Conservation (phyloP, 352 stramenopile genomes). For the Halophytophthora batemanensis region DNA sequence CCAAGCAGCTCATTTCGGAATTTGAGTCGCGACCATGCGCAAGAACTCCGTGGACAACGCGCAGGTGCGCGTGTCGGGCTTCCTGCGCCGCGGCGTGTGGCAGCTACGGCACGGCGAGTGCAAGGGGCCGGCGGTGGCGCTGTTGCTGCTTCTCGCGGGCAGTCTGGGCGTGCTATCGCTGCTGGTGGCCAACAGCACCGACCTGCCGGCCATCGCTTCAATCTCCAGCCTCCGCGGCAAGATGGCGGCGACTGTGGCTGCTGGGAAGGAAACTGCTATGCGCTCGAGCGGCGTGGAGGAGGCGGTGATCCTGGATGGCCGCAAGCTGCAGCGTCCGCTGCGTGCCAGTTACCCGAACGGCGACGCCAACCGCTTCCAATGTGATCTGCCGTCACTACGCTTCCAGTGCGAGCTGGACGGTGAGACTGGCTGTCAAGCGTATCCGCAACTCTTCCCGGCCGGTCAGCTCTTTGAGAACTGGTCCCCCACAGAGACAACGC, state of each 20-base stretch:
- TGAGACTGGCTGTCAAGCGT: constrained; percentile 39
- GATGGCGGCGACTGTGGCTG: constrained; percentile 5
- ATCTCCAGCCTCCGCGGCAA: constrained; percentile 8
- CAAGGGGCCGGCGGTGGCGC: neutral
- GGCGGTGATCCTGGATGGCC: constrained; percentile 32
- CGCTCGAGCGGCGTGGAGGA: constrained; percentile 15
- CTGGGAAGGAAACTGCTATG: constrained; percentile 12
- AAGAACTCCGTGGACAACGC: neutral
- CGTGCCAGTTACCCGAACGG: constrained; percentile 44
- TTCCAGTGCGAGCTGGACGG: constrained; percentile 51
- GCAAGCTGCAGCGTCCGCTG: constrained; percentile 25
- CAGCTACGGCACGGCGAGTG: constrained; percentile 21
- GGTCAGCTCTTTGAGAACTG: constrained; percentile 78
- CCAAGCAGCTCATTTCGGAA: too few relatives aligned
- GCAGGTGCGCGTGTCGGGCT: constrained; percentile 16
- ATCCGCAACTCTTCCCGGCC: constrained; percentile 69
- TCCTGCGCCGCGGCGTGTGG: constrained; percentile 26
- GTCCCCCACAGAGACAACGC: constrained; percentile 54
- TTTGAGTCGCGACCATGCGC: too few relatives aligned
- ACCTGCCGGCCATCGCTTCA: neutral
- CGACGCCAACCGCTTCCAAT: constrained; percentile 36
- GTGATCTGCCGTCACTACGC: constrained; percentile 54
- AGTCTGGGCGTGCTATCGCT: constrained; percentile 8
- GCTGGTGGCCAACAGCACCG: neutral
- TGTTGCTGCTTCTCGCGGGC: constrained; percentile 10